These are phyloP conservation scores for Penicillium expansum DNA, from an alignment of 2,329 filamentous ascomycete genomes.

Conservation along the genomic window DNA sequence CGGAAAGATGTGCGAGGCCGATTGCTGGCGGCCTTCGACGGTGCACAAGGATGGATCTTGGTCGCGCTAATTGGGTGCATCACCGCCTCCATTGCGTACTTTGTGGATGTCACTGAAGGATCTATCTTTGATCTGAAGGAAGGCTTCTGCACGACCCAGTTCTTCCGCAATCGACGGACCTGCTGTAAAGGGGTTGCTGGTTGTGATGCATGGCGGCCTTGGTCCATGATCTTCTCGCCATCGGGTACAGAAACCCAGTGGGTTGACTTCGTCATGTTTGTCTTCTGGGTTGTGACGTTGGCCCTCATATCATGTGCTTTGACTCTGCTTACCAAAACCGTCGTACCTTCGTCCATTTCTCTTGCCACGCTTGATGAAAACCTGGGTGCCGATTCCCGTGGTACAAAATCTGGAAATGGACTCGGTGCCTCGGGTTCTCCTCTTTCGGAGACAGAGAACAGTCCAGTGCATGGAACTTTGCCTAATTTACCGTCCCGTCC, in stretches of 20 bases:
- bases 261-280: constrained; percentile 76
- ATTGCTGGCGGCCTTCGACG: constrained; percentile 73
- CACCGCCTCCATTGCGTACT: constrained; percentile 81
- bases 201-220: constrained; percentile 61
- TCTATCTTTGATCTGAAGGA: constrained; percentile 87
- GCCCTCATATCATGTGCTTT: constrained; percentile 71
- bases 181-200: constrained; percentile 58
- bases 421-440: constrained; percentile 40
- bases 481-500: constrained; percentile 43
- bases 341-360: constrained; percentile 83
- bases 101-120: constrained; percentile 82
- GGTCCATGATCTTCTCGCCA: constrained; percentile 63
- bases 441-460: constrained; percentile 40
- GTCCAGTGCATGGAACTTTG: constrained; percentile 36
- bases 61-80: constrained; percentile 85
- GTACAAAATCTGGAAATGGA: constrained; percentile 44
- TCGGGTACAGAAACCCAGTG: constrained; percentile 51
- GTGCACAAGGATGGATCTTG: constrained; percentile 88
- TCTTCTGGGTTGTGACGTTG: constrained; percentile 67
- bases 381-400: constrained; percentile 64
- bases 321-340: constrained; percentile 87
- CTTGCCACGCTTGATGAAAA: constrained; percentile 92
- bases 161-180: constrained; percentile 69
- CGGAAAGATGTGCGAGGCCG: constrained; percentile 84
- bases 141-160: constrained; percentile 72